Evolutionary conservation across 1,139 yeast genomes (phyloP).

Genomic region (Candida freyschussii): DNA sequence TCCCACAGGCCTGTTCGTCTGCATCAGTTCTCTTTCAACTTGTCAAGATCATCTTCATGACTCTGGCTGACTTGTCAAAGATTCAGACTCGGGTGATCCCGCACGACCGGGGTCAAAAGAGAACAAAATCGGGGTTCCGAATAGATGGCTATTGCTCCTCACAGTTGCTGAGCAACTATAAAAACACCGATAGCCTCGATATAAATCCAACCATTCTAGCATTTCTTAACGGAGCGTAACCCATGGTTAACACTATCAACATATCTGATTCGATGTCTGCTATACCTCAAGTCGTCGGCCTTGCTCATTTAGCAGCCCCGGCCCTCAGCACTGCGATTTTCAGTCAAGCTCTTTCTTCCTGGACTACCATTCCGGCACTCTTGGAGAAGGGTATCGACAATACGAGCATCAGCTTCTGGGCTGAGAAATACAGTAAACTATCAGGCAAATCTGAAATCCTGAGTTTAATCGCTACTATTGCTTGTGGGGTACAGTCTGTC

Average conservation of each 20-base stretch:
- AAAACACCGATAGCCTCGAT: too few relatives aligned
- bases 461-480: slow-evolving; percentile 11
- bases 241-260: not conserved
- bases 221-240: too few relatives aligned
- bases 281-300: slow-evolving; percentile 11
- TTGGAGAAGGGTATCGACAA: slow-evolving; percentile 13
- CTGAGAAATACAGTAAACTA: slow-evolving; percentile 7
- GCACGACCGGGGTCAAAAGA: too few relatives aligned
- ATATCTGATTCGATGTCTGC: not conserved
- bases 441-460: slow-evolving; percentile 11
- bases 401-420: slow-evolving; percentile 15
- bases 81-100: too few relatives aligned
- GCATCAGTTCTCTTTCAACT: too few relatives aligned
- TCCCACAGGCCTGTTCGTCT: too few relatives aligned
- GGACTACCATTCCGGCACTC: slow-evolving; percentile 18
- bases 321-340: slow-evolving; percentile 13
- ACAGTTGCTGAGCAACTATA: too few relatives aligned
- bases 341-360: slow-evolving; percentile 12
- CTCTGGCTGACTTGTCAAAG: too few relatives aligned
- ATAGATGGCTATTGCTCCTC: too few relatives aligned
- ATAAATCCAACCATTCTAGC: too few relatives aligned
- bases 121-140: too few relatives aligned
- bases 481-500: slow-evolving; percentile 14
- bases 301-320: slow-evolving; percentile 18
- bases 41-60: too few relatives aligned